phyloP scores from a whole-genome alignment of 2,329 filamentous ascomycete genomes.

The Colletotrichum sp. region DNA sequence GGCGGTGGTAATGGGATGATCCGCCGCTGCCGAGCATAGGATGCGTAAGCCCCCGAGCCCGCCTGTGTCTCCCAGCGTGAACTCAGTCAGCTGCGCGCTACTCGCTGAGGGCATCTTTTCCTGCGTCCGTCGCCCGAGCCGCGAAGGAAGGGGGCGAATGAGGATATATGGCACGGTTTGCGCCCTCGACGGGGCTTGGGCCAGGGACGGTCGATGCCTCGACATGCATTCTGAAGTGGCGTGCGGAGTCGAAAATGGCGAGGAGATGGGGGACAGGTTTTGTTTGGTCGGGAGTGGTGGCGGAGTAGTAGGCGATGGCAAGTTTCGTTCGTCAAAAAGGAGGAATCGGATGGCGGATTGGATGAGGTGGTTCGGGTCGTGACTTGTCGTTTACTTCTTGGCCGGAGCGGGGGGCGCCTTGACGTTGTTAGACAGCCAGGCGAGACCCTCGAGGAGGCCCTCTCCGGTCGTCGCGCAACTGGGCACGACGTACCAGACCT shows the following conservation, averaged over 20 bases:
- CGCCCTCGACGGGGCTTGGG: not conserved
- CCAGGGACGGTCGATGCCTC: not conserved
- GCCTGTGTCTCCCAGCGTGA: not conserved
- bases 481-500: slow-evolving; percentile 85
- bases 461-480: slow-evolving; percentile 84
- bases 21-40: not conserved
- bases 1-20: not conserved
- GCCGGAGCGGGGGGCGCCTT: slow-evolving; percentile 65
- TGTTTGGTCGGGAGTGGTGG: not conserved
- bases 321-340: not conserved
- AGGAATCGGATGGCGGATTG: not conserved
- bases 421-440: slow-evolving; percentile 85
- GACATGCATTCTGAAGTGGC: not conserved
- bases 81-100: not conserved
- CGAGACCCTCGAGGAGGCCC: slow-evolving; percentile 80
- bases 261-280: not conserved
- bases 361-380: not conserved
- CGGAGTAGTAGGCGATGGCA: not conserved
- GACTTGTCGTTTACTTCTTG: slow-evolving; percentile 52
- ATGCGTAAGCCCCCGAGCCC: not conserved
- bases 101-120: not conserved
- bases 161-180: not conserved
- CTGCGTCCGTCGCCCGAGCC: not conserved
- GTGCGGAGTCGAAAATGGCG: not conserved
- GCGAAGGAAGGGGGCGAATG: not conserved